These are phyloP conservation scores for Fraxinus sp. DNA, from an alignment of 305 asterid genomes.

Conservation along the genomic window DNA sequence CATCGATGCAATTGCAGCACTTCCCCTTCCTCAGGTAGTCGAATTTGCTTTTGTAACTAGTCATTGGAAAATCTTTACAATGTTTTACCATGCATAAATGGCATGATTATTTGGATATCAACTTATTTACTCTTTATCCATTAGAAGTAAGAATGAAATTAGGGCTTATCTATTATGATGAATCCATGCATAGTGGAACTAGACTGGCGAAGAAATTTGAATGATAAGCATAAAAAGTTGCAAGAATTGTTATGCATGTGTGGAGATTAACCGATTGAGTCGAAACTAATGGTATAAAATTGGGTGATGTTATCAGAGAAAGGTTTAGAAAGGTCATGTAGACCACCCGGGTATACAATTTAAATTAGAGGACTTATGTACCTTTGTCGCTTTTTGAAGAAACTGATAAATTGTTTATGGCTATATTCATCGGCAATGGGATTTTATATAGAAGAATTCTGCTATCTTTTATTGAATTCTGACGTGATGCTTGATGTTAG, in stretches of 20 bases:
- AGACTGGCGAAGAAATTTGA: neutral
- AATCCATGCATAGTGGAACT: neutral
- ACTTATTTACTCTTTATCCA: neutral
- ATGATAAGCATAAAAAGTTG: neutral
- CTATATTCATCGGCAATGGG: neutral
- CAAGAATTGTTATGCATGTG: neutral
- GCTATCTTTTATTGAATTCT: neutral
- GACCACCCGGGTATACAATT: neutral
- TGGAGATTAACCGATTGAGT: neutral
- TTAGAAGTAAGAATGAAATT: neutral
- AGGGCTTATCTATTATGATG: neutral
- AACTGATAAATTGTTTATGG: neutral
- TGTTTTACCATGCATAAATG: slow-evolving; percentile 9
- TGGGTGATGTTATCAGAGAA: neutral
- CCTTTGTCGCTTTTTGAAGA: neutral
- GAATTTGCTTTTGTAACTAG: neutral
- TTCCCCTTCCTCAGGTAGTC: slow-evolving; percentile 84
- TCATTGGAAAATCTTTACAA: neutral
- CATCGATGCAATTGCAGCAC: slow-evolving; percentile 61
- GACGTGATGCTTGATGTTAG: neutral
- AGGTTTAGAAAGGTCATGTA: neutral
- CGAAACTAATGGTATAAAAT: neutral
- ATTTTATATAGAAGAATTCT: neutral
- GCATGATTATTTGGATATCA: neutral
- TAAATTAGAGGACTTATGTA: neutral